Evolutionary conservation across 805 yeast genomes (phyloP).

Genomic region (Spathaspora arborariae): DNA sequence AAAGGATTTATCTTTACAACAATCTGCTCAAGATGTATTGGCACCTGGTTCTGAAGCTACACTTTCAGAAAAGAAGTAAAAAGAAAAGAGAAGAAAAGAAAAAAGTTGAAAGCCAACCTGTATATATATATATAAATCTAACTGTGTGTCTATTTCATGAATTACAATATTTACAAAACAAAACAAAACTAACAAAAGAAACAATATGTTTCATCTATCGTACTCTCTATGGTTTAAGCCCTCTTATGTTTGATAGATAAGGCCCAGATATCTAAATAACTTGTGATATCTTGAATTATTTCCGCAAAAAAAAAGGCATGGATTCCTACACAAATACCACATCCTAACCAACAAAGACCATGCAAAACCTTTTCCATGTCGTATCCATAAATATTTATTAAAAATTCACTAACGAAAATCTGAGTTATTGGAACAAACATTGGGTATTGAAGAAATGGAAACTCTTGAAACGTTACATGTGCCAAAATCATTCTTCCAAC

Average conservation of each 20-base stretch:
- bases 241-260: conserved; percentile 78
- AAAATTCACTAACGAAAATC: conserved; percentile 29
- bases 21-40: conserved; percentile 69
- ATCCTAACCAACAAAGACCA: conserved; percentile 60
- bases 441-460: conserved; percentile 72
- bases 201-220: too few relatives aligned
- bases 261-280: conserved; percentile 80
- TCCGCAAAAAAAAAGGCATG: conserved; percentile 72
- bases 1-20: conserved; percentile 81
- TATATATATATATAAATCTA: not conserved
- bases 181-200: too few relatives aligned
- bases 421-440: conserved; percentile 61
- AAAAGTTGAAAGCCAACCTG: not conserved
- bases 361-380: conserved; percentile 41
- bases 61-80: conserved; percentile 27
- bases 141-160: not conserved
- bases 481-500: conserved; percentile 91
- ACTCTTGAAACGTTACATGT: conserved; percentile 75
- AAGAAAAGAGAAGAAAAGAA: too few relatives aligned
- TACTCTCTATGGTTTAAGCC: conserved; percentile 19
- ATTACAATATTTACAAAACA: not conserved
- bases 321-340: conserved; percentile 62
- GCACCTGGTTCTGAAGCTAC: conserved; percentile 63
- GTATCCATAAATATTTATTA: conserved; percentile 34
- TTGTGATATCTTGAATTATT: conserved; percentile 74